Evolutionary conservation across 257 asterid species (phyloP).

Genomic region (Solanum clarkiae): DNA sequence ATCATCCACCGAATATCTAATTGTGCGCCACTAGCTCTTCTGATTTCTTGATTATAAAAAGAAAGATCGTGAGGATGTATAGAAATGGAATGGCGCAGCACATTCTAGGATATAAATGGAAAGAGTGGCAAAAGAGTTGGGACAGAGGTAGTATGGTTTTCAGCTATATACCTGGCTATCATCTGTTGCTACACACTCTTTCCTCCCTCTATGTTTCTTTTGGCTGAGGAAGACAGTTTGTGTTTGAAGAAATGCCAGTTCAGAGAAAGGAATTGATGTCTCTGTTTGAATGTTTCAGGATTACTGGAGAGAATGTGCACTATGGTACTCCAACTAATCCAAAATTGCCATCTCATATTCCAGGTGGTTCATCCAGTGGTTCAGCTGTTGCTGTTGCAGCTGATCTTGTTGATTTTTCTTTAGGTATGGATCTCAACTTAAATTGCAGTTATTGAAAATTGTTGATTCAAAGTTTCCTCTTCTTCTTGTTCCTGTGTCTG

Average conservation of each 20-base stretch:
- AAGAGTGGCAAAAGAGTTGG: background rate
- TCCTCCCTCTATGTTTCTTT: background rate
- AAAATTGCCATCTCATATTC: constrained; percentile 50
- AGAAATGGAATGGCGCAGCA: background rate
- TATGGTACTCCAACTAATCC: constrained; percentile 88
- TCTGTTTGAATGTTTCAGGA: constrained; percentile 38
- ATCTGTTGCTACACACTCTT: background rate
- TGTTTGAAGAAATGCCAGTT: background rate
- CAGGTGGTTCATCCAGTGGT: constrained; percentile 95
- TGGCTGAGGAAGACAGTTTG: background rate
- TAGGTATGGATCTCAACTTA: constrained; percentile 37
- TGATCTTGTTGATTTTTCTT: constrained; percentile 68
- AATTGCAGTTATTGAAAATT: background rate
- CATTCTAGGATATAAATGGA: background rate
- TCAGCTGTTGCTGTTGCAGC: constrained; percentile 92
- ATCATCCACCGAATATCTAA: background rate
- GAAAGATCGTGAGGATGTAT: background rate
- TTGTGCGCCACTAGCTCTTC: background rate
- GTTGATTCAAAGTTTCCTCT: background rate
- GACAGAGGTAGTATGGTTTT: background rate
- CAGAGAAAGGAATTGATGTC: background rate
- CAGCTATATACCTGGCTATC: background rate
- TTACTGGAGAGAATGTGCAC: constrained; percentile 64
- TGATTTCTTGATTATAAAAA: background rate
- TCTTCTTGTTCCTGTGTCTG: background rate